Percentiles rank a stretch among this genome's conserved stretches.
Evolutionary conservation across 345 rosid species (phyloP).

Genomic region (Heritiera fomes): DNA sequence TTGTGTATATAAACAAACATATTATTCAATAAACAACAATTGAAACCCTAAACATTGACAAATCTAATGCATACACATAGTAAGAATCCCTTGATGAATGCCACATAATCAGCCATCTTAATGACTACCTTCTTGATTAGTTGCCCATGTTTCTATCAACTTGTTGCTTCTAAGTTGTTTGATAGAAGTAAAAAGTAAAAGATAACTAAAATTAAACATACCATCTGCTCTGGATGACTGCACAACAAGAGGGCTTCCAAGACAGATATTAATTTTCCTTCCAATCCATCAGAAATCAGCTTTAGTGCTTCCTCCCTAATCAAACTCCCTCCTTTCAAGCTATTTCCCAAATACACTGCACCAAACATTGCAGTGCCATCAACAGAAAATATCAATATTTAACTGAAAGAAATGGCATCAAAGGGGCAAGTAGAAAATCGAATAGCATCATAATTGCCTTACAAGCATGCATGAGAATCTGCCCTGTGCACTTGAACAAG

Average conservation of each 20-base stretch:
- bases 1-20: too few relatives aligned
- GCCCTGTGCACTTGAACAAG: conserved; percentile 83
- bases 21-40: too few relatives aligned
- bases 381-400: background rate
- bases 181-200: background rate
- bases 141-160: background rate
- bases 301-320: conserved; percentile 51
- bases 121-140: background rate
- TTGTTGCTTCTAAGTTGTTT: conserved; percentile 9
- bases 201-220: conserved; percentile 30
- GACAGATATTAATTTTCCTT: conserved; percentile 55
- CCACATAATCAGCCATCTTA: conserved; percentile 1
- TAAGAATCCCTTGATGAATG: background rate
- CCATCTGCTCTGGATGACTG: conserved; percentile 72
- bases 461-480: conserved; percentile 77
- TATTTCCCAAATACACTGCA: conserved; percentile 62
- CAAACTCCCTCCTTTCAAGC: conserved; percentile 44
- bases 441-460: conserved; percentile 29
- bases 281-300: conserved; percentile 84
- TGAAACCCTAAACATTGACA: too few relatives aligned
- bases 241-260: conserved; percentile 61
- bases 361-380: conserved; percentile 20
- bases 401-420: conserved; percentile 5
- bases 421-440: background rate
- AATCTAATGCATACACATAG: background rate